Evolutionary conservation across 352 stramenopile genomes (phyloP).

Genomic region (Poterioochromonas sp.): DNA sequence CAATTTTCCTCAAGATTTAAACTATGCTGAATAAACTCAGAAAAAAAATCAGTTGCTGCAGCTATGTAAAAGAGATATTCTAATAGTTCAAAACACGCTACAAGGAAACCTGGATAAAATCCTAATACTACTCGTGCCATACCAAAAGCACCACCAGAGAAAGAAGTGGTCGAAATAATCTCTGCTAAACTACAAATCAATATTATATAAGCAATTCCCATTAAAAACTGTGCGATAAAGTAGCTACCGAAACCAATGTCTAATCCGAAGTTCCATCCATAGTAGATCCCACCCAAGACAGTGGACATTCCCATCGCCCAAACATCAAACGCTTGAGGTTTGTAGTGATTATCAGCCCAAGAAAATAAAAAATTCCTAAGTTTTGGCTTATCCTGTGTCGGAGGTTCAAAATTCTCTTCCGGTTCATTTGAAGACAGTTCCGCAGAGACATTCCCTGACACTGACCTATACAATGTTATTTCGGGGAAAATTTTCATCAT

Average conservation of each 20-base stretch:
- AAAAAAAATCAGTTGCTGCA: not conserved
- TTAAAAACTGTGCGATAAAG: not conserved
- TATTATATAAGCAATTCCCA: not conserved
- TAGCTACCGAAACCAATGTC: not conserved
- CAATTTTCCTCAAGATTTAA: not conserved
- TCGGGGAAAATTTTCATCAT: no score
- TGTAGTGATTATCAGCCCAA: no score
- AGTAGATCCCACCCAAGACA: not conserved
- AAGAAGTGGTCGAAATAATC: not conserved
- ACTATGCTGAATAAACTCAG: not conserved
- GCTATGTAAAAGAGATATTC: not conserved
- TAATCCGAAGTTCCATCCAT: not conserved
- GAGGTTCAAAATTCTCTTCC: no score
- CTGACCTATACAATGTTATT: no score
- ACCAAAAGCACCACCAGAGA: not conserved
- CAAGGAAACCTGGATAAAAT: not conserved
- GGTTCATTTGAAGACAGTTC: no score
- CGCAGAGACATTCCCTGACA: no score
- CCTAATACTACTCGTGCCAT: not conserved
- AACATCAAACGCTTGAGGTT: not conserved
- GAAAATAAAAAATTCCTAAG: no score
- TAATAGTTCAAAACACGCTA: not conserved
- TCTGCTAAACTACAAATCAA: not conserved
- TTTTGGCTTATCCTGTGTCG: no score
- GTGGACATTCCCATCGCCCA: not conserved